Base-by-base conservation (phyloP, 805 yeast genomes). In the Candida arabinofermentans region DNA sequence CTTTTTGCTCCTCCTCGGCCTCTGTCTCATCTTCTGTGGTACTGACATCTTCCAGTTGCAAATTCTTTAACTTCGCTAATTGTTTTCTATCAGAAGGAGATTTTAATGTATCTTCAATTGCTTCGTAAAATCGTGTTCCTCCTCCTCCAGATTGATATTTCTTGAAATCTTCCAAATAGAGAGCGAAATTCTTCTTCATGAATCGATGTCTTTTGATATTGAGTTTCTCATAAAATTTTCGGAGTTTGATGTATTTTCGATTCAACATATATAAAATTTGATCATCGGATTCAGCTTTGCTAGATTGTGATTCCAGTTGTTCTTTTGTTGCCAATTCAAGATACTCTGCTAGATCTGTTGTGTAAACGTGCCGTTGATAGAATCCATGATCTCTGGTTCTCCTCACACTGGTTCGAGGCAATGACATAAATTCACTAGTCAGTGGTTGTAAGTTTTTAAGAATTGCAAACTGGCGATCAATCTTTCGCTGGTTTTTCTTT, bases 311-410 rank as follows among this genome's bases (percentile, higher is more conserved):
- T 24, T 63, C 61, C 19, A 65, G 42, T 8, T 59, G 53, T 1
- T 45, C 21, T 26, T 49, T 49, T 1, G 60, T 29, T 3, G 64
- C 54, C 8, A 65, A 42, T 18, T 49, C 50, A 18, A 65, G 43
- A 38, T 58, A 62, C 19, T 55, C 62, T 0, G 67, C 62, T 2
- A 66, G 51, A 43, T 62, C 62, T 1, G 60, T 59, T 0, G 67
- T 62, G 40, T 57, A 64, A 8, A 61, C 61, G 43, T 65, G 67
- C 8, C 64, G 46, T 37, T 64, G 65, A 19, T 53, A 41, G 36
- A 64, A 65, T 5, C 51, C 53, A 37, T 48, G 57, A 12, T 40
- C 33, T 31, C 64, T 48, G 18, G 59, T 44, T 27, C 40, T 51
- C 29, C 37, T 37, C 14, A 34, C 9, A 12, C 24, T 34, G 2